Conservation (phyloP, 1,284 basidiomycete genomes). For the Afroboletus lepidellus region DNA sequence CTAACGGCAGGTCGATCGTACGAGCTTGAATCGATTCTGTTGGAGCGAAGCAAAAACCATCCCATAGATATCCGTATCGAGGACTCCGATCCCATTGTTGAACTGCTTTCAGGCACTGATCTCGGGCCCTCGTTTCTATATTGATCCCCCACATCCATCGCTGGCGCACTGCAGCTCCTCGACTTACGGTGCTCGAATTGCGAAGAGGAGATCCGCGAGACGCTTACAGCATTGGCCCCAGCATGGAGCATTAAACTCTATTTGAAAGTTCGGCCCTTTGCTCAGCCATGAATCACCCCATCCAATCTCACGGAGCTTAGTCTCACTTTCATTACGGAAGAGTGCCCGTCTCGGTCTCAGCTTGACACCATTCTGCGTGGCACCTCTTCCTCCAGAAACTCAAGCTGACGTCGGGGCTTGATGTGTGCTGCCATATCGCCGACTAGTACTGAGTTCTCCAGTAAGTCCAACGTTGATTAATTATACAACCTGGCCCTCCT, state of each 20-base stretch:
- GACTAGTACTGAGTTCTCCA: no score
- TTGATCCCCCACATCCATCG: constrained; percentile 39
- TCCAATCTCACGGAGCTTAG: constrained; percentile 37
- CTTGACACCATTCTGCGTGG: constrained; percentile 47
- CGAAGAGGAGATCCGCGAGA: no score
- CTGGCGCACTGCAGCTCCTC: constrained; percentile 39
- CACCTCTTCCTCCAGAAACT: constrained; percentile 49
- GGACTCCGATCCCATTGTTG: no score
- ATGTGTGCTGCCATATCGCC: no score
- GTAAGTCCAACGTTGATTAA: no score
- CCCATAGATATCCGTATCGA: constrained; percentile 25
- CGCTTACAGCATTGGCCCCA: no score
- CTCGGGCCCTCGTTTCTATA: constrained; percentile 38
- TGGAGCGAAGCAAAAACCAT: constrained; percentile 29
- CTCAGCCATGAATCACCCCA: constrained; percentile 38
- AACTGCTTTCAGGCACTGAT: constrained; percentile 33
- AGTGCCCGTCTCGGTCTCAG: constrained; percentile 44
- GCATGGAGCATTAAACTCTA: constrained; percentile 40
- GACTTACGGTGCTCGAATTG: constrained; percentile 26
- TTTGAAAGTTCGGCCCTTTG: constrained; percentile 56
- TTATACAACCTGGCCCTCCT: no score
- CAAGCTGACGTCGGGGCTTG: no score
- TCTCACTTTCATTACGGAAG: no score
- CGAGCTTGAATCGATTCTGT: constrained; percentile 11
- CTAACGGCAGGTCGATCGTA: constrained; percentile 12